Conservation (phyloP, 129 eudicot genomes). For the Chrysanthemum seticuspe region DNA sequence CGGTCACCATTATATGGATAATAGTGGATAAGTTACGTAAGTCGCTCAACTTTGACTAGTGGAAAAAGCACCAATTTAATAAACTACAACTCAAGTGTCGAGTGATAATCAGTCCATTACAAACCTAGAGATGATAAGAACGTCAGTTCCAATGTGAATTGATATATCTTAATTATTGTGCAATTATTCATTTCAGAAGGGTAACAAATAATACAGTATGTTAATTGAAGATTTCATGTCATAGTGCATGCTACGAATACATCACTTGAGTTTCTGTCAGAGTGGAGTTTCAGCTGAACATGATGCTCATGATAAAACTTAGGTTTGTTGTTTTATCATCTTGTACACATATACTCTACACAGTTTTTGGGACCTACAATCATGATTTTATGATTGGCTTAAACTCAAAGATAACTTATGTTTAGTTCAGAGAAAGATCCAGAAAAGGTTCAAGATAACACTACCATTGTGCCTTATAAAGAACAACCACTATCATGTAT, state of each 20-base stretch:
- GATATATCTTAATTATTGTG: conserved; percentile 11
- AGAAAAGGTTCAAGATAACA: conserved; percentile 24
- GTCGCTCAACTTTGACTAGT: conserved; percentile 16
- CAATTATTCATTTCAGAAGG: neutral
- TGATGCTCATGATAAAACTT: neutral
- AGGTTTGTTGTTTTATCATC: conserved; percentile 23
- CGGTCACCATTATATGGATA: neutral
- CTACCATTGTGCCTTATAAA: conserved; percentile 18
- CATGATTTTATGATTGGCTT: conserved; percentile 29
- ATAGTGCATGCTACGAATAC: conserved; percentile 31
- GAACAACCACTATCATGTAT: conserved; percentile 17
- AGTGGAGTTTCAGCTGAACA: conserved; percentile 13
- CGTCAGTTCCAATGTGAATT: neutral
- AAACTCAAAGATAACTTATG: conserved; percentile 29
- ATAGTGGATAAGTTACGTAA: neutral
- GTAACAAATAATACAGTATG: neutral
- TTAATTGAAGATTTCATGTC: neutral
- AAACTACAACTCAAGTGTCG: neutral
- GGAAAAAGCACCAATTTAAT: neutral
- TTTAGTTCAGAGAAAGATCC: conserved; percentile 16
- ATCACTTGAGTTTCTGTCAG: conserved; percentile 28
- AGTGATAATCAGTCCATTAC: neutral
- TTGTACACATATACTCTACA: conserved; percentile 19
- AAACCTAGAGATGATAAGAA: neutral
- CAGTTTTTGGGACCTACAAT: conserved; percentile 13